Conservation (phyloP, 768 basidiomycete genomes). For the Hebeloma cylindrosporum region DNA sequence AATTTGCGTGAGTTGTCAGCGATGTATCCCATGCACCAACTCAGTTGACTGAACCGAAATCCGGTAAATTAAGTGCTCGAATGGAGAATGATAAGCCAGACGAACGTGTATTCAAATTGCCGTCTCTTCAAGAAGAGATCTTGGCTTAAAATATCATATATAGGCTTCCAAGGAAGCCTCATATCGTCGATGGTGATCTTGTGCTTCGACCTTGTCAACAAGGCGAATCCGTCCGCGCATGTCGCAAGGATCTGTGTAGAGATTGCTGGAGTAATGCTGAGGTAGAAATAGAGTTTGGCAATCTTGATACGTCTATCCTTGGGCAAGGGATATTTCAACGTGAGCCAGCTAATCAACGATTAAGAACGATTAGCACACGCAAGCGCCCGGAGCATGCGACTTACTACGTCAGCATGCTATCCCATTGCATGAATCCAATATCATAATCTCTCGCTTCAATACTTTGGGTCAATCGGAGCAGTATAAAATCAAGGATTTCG, state of each 20-base stretch:
- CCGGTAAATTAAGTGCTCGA: conserved; percentile 8
- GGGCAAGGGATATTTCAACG: conserved; percentile 86
- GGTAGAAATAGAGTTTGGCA: conserved; percentile 76
- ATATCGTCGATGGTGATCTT: conserved; percentile 77
- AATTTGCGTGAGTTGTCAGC: conserved; percentile 72
- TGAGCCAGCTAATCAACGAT: conserved; percentile 59
- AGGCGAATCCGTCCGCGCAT: conserved; percentile 61
- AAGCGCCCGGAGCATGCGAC: conserved; percentile 27
- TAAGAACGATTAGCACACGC: conserved; percentile 9
- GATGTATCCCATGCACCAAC: conserved; percentile 75
- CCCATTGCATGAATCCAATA: conserved; percentile 79
- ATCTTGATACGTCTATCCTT: conserved; percentile 73
- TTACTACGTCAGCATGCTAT: conserved; percentile 70
- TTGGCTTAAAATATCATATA: conserved; percentile 66
- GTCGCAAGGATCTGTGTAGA: conserved; percentile 65
- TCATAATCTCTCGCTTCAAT: conserved; percentile 82
- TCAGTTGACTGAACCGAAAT: conserved; percentile 51
- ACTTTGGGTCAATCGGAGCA: conserved; percentile 67
- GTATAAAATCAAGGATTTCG: conserved; percentile 70
- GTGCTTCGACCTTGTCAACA: conserved; percentile 65
- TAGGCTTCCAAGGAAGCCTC: conserved; percentile 80
- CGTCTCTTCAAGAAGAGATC: conserved; percentile 77
- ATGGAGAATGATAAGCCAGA: conserved; percentile 8
- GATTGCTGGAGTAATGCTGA: conserved; percentile 77
- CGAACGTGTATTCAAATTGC: conserved; percentile 78